Base-by-base conservation (phyloP, 2,329 filamentous ascomycete genomes). In the Albifimbria verrucaria region DNA sequence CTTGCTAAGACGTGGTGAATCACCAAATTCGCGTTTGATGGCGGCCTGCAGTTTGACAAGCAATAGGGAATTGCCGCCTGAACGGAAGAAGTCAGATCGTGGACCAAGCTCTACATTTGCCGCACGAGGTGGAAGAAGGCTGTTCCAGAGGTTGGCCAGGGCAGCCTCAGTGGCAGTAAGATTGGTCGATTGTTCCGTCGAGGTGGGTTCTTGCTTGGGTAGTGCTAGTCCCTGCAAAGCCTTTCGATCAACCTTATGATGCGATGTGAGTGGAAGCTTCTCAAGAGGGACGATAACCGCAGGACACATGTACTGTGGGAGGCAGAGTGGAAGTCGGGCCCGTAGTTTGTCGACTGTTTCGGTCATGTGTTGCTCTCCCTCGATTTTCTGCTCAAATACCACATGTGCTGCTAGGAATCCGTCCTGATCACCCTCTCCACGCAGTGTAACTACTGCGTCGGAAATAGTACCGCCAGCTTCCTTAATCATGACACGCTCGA, bases 391-490 rank as follows among this genome's bases (percentile, higher is more conserved):
- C 21, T 11, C 22, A 46, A 46, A 46, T 7, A 24, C 43, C 11
- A 46, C 43, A 46, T 22, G 21, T 20, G 43, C 43, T 11, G 21
- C 21, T 2, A 46, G 43, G 21, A 21, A 11, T 3, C 22, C 22
- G 9, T 17, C n/a, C 7, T 12, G 7, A 21, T 46, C n/a, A n/a
- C 41, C 21, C 11, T 17, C 20, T 10, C 56, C n/a, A n/a, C n/a
- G 58, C 2, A 57, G 23, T 3, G 61, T 53, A 0, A 61, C 63
- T 2, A 59, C 55, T 1, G 52, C 63, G 9, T 61, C 54, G 1
- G 26, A 2, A 1, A 65, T 17, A 3, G n/a, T 24, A 0, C 55
- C 60, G 5, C 55, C 11, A 6, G 54, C 26, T 3, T 52, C 36
- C 7, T 55, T 18, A 21, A 65, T 7, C 1, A 66, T 50, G 1